These are phyloP conservation scores for Venturia carpophila DNA, from an alignment of 2,329 filamentous ascomycete species.

Conservation along the genomic window DNA sequence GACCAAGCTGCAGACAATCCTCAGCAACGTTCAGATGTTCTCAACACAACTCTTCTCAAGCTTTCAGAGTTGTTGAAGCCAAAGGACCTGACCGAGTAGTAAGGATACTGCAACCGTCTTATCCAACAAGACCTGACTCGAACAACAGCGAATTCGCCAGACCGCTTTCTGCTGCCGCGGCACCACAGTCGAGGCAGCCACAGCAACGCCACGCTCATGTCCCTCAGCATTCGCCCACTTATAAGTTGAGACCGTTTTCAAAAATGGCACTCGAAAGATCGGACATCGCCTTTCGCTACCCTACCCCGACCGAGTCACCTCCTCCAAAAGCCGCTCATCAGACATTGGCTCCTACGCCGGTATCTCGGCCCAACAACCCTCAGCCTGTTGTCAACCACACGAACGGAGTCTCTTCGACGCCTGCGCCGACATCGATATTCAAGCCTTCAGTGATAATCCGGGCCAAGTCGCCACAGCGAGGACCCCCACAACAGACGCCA, in stretches of 20 bases:
- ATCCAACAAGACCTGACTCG: constrained; percentile 6
- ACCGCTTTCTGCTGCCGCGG: background rate
- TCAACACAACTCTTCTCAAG: constrained; percentile 66
- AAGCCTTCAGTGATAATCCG: background rate
- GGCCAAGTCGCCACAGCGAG: background rate
- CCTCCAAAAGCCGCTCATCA: background rate
- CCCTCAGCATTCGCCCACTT: background rate
- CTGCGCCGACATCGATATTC: background rate
- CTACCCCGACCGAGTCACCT: background rate
- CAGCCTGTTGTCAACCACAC: constrained; percentile 1
- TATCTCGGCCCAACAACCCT: background rate
- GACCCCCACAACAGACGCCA: background rate
- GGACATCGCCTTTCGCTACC: constrained; percentile 32
- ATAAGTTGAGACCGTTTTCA: constrained; percentile 44
- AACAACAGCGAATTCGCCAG: constrained; percentile 19
- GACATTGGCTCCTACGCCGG: background rate
- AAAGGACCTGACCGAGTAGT: constrained; percentile 64
- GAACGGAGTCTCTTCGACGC: background rate
- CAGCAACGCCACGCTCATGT: constrained; percentile 7
- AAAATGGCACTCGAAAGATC: constrained; percentile 43
- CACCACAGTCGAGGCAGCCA: background rate
- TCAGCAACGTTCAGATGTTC: constrained; percentile 52
- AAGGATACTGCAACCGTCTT: constrained; percentile 26
- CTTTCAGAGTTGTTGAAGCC: constrained; percentile 66
- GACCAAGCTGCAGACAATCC: constrained; percentile 60